These are phyloP conservation scores for Poa annua DNA, from an alignment of 176 grass and related monocot species.

Conservation along the genomic window DNA sequence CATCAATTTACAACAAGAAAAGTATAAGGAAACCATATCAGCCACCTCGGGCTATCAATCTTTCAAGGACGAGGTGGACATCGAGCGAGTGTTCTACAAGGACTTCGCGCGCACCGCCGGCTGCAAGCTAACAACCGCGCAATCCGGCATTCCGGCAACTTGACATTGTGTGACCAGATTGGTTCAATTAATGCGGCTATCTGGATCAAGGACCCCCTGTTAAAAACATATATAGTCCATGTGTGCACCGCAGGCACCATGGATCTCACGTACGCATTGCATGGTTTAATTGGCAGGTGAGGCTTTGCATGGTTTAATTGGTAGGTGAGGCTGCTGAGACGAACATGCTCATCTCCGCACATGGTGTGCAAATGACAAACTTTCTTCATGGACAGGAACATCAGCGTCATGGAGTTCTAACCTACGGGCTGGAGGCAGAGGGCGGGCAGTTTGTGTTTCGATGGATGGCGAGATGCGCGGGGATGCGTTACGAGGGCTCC, in stretches of 20 bases:
- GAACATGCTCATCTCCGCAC: conserved; percentile 61
- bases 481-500: conserved; percentile 67
- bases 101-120: conserved; percentile 46
- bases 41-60: conserved; percentile 37
- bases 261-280: not conserved
- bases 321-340: conserved; percentile 70
- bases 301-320: not conserved
- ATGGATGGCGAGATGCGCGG: conserved; percentile 52
- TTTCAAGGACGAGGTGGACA: conserved; percentile 66
- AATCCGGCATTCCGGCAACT: conserved; percentile 37
- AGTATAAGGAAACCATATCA: not conserved
- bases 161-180: conserved; percentile 71
- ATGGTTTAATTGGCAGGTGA: conserved; percentile 46
- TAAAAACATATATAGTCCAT: not conserved
- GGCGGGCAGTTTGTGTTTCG: conserved; percentile 60
- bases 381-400: conserved; percentile 71
- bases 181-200: not conserved
- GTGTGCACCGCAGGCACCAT: not conserved
- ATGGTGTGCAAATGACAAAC: conserved; percentile 77
- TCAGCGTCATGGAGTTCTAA: conserved; percentile 58
- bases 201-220: too few relatives aligned
- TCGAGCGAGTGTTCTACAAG: conserved; percentile 49
- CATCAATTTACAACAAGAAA: not conserved
- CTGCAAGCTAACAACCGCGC: conserved; percentile 48
- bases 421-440: not conserved